Conservation (phyloP, 345 rosid genomes). For the Melaleuca quinquenervia region DNA sequence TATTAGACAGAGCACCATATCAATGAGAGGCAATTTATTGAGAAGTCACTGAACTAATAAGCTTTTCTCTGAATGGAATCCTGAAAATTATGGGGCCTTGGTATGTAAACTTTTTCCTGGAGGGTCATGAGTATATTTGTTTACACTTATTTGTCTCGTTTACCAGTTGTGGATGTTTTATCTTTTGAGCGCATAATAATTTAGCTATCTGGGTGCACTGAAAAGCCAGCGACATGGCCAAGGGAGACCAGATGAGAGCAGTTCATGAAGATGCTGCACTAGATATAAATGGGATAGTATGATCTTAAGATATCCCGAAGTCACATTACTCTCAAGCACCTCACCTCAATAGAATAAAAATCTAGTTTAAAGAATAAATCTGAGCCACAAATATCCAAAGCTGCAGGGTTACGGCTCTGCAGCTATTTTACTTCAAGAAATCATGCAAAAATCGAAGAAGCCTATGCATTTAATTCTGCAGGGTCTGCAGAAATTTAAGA, state of each 20-base stretch:
- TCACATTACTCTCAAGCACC: not conserved
- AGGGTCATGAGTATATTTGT: not conserved
- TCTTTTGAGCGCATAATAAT: not conserved
- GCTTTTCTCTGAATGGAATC: not conserved
- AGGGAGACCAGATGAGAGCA: not conserved
- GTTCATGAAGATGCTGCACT: not conserved
- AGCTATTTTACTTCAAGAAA: not conserved
- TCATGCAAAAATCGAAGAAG: not conserved
- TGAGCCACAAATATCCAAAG: not conserved
- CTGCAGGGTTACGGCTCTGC: not conserved
- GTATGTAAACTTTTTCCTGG: not conserved
- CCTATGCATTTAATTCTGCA: not conserved
- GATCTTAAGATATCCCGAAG: not conserved
- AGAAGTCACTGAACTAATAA: not conserved
- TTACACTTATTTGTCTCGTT: not conserved
- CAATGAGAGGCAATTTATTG: not conserved
- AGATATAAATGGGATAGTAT: not conserved
- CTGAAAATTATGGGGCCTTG: not conserved
- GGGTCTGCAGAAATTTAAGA: not conserved
- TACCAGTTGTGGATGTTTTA: not conserved
- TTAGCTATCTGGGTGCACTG: not conserved
- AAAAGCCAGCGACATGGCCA: not conserved
- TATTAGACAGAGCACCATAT: not conserved
- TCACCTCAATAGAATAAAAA: not conserved
- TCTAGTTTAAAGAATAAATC: not conserved